A percentile compares a stretch with the other conserved stretches of the same genome.
These are phyloP conservation scores for Lecanosticta acicola DNA, from an alignment of 2,329 filamentous ascomycete genomes.

Conservation along the genomic window DNA sequence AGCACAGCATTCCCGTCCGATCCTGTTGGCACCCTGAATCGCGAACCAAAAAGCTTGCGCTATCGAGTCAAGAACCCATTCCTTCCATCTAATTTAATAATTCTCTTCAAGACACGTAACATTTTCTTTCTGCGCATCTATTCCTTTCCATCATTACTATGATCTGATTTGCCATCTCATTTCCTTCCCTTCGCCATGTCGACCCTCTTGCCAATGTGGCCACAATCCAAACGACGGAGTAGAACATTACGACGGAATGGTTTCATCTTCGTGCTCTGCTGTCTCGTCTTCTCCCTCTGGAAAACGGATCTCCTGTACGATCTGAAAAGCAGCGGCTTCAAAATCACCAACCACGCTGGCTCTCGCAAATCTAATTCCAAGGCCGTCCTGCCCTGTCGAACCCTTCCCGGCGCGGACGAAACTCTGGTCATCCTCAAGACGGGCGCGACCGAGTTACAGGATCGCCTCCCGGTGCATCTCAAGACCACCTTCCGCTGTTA, in stretches of 20 bases:
- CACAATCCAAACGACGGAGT: background rate
- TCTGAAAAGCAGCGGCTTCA: background rate
- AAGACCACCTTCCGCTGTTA: conserved; percentile 51
- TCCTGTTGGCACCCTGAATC: background rate
- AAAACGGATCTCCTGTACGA: background rate
- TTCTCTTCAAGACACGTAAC: background rate
- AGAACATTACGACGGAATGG: background rate
- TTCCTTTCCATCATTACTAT: background rate
- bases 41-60: background rate
- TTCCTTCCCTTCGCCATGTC: background rate
- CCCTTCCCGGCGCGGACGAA: conserved; percentile 37
- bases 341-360: no score
- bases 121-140: background rate
- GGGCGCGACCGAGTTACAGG: conserved; percentile 52
- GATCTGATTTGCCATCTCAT: background rate
- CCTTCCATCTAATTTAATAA: no score
- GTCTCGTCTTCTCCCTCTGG: background rate
- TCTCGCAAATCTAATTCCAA: no score
- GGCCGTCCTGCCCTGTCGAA: conserved; percentile 6
- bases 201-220: background rate
- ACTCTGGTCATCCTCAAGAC: conserved; percentile 54
- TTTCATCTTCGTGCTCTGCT: background rate
- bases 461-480: conserved; percentile 52
- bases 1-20: background rate
- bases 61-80: background rate